These are phyloP conservation scores for Polytrichum commune DNA, from an alignment of 225 moss, liverwort and hornwort genomes.

Conservation along the genomic window DNA sequence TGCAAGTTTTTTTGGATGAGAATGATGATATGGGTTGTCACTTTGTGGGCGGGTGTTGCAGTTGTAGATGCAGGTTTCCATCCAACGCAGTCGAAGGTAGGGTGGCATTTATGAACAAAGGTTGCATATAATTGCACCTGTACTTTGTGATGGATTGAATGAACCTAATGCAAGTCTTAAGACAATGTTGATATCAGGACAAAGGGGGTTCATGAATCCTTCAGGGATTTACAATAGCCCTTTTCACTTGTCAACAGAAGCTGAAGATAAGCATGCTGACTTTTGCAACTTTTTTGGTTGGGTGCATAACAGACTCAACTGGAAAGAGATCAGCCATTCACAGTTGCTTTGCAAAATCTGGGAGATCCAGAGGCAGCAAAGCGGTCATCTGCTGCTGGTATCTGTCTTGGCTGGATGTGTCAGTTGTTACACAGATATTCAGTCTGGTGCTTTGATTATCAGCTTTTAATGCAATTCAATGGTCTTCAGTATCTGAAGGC, in stretches of 20 bases:
- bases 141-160: too few relatives aligned
- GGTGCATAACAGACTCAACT: conserved; percentile 32
- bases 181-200: too few relatives aligned
- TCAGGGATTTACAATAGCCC: too few relatives aligned
- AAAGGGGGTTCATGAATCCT: too few relatives aligned
- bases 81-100: conserved; percentile 75
- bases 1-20: not conserved
- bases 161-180: too few relatives aligned
- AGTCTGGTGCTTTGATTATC: too few relatives aligned
- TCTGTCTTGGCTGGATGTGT: too few relatives aligned
- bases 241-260: not conserved
- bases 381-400: conserved; percentile 41
- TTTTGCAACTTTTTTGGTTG: not conserved
- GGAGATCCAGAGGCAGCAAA: conserved; percentile 20
- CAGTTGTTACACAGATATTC: too few relatives aligned
- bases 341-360: conserved; percentile 32
- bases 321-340: conserved; percentile 59
- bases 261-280: not conserved
- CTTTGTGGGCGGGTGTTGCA: conserved; percentile 6
- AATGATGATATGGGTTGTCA: not conserved
- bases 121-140: too few relatives aligned
- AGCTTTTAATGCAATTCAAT: too few relatives aligned
- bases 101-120: not conserved
- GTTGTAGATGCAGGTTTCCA: conserved; percentile 75
- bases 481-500: too few relatives aligned